Percentiles rank a stretch among this genome's conserved stretches.
These are phyloP conservation scores for Aspergillus hiratsukae DNA, from an alignment of 2,329 filamentous ascomycete genomes.

Conservation along the genomic window DNA sequence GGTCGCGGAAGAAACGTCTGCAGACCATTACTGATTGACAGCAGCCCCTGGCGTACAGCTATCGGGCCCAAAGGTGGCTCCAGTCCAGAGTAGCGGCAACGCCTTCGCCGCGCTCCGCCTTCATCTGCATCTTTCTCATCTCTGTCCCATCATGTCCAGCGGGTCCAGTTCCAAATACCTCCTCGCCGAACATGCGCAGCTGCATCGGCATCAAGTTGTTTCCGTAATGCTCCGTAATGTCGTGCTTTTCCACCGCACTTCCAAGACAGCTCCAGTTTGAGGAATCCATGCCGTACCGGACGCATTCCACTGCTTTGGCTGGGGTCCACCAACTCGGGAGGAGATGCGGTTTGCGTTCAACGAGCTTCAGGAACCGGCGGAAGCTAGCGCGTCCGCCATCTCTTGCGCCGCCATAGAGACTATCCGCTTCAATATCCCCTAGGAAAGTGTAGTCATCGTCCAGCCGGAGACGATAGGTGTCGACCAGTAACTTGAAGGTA, in stretches of 20 bases:
- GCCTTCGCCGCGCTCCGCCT: neutral
- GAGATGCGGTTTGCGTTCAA: neutral
- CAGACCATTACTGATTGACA: neutral
- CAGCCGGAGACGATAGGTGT: conserved; percentile 44
- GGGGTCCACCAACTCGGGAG: conserved; percentile 4
- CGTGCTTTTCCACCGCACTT: neutral
- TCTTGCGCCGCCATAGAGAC: neutral
- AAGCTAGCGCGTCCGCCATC: neutral
- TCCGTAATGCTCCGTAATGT: conserved; percentile 1
- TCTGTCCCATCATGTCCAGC: neutral
- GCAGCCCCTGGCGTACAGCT: neutral
- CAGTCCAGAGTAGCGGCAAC: neutral
- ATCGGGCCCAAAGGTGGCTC: neutral
- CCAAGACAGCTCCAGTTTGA: neutral
- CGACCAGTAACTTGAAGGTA: conserved; percentile 45
- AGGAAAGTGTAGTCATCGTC: neutral
- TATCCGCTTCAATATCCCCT: neutral
- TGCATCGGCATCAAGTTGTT: conserved; percentile 1
- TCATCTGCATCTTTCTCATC: neutral
- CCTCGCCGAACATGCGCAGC: conserved; percentile 7
- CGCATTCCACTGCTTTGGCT: neutral
- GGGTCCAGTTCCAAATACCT: conserved; percentile 4
- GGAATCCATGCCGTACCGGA: neutral
- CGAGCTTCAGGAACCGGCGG: neutral
- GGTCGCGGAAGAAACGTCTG: neutral